Conservation (phyloP, 108 stramenopile species). For the Parietichytrium sp. region DNA sequence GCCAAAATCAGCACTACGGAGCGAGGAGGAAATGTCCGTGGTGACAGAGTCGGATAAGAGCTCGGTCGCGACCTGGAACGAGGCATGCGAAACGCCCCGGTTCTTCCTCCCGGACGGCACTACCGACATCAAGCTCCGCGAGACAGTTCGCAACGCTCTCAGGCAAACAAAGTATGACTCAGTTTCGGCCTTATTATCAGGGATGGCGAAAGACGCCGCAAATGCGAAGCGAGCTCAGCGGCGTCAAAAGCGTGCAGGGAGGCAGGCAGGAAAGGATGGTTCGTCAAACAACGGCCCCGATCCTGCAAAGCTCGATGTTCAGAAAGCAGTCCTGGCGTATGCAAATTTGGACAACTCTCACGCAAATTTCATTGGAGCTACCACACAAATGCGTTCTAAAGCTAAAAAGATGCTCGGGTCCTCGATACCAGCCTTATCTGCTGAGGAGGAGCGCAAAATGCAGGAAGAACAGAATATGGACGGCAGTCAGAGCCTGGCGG, state of each 20-base stretch:
- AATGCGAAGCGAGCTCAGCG: not conserved
- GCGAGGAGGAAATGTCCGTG: too few species aligned
- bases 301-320: not conserved
- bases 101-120: constrained; percentile 64
- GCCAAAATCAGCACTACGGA: too few species aligned
- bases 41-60: too few species aligned
- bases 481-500: too few species aligned
- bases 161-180: constrained; percentile 62
- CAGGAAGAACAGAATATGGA: not conserved
- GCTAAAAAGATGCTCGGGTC: not conserved
- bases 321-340: not conserved
- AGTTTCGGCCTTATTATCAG: constrained; percentile 63
- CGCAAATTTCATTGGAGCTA: not conserved
- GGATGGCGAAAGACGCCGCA: not conserved
- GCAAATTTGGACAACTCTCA: not conserved
- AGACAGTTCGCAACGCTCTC: constrained; percentile 57
- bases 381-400: too few species aligned
- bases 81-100: not conserved
- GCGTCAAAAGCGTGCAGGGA: not conserved
- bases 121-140: constrained; percentile 57
- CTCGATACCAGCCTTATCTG: too few species aligned
- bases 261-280: not conserved
- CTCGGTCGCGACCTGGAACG: too few species aligned
- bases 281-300: not conserved
- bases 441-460: not conserved